Conservation (phyloP, 2,329 filamentous ascomycete species). For the Trichoderma breve region DNA sequence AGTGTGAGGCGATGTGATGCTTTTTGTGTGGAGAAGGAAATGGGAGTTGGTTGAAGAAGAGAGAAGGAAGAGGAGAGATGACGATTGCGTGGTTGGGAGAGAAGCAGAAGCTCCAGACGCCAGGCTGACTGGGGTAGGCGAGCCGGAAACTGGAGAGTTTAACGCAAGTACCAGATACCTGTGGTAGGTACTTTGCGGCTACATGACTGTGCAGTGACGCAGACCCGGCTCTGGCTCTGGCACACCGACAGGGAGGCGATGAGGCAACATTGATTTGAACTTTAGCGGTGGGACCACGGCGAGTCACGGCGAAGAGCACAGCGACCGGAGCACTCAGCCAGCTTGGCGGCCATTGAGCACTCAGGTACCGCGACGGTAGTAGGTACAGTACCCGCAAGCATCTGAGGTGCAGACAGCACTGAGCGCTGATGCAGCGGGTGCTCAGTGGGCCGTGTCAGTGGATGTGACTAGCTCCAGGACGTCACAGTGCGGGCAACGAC, state of each 20-base stretch:
- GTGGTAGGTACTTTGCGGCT: neutral
- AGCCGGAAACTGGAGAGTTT: neutral
- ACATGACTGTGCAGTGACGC: constrained; percentile 13
- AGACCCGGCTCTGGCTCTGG: neutral
- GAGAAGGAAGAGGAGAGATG: constrained; percentile 22
- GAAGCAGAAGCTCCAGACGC: constrained; percentile 16
- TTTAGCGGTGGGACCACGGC: neutral
- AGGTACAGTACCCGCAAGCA: constrained; percentile 14
- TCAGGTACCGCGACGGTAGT: constrained; percentile 11
- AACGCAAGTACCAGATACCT: neutral
- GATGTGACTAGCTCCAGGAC: neutral
- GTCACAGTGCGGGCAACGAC: neutral
- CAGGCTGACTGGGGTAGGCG: constrained; percentile 17
- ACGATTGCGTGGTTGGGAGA: constrained; percentile 21
- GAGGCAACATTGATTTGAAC: constrained; percentile 3
- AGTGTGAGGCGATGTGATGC: neutral
- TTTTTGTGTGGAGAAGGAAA: constrained; percentile 6
- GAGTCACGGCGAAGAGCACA: neutral
- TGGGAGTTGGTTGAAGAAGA: constrained; percentile 18
- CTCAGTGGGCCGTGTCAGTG: neutral
- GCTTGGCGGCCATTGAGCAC: neutral
- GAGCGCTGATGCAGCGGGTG: constrained; percentile 2
- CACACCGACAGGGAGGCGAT: constrained; percentile 12
- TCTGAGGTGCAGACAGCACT: neutral
- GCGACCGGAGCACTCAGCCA: neutral